A percentile compares a stretch with the other conserved stretches of the same genome.
Evolutionary conservation across 441 rosid genomes (phyloP).

Genomic region (Aquilaria agallochum): DNA sequence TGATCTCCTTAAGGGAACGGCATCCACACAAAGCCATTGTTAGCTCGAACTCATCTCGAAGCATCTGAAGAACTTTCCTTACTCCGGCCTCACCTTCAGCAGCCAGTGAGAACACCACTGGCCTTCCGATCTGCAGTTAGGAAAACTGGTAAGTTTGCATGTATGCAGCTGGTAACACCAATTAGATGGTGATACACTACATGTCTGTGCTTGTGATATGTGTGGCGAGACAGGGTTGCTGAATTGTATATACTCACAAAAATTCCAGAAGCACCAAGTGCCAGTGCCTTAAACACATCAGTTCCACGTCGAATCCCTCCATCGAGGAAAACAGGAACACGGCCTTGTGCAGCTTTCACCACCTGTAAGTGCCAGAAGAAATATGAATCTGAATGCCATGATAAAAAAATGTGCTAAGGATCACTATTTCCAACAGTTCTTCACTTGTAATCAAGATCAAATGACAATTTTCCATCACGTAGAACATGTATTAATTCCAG

Average conservation of each 20-base stretch:
- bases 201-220: neutral
- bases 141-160: neutral
- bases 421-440: no score
- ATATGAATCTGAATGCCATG: neutral
- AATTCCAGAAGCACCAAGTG: constrained; percentile 92
- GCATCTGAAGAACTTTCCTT: constrained; percentile 76
- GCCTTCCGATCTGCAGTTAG: constrained; percentile 79
- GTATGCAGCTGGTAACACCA: neutral
- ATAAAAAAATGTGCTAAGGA: no score
- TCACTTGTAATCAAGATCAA: no score
- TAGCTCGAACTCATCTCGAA: constrained; percentile 77
- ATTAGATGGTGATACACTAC: neutral
- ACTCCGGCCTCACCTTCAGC: constrained; percentile 86
- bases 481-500: no score
- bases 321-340: constrained; percentile 82
- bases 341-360: constrained; percentile 82
- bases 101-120: constrained; percentile 76
- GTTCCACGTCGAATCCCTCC: constrained; percentile 99
- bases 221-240: neutral
- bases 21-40: constrained; percentile 96
- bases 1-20: constrained; percentile 74
- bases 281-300: constrained; percentile 95
- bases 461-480: no score
- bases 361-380: constrained; percentile 35
- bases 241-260: constrained; percentile 55